Base-by-base conservation (phyloP, 768 basidiomycete species). In the Zangia roseola region DNA sequence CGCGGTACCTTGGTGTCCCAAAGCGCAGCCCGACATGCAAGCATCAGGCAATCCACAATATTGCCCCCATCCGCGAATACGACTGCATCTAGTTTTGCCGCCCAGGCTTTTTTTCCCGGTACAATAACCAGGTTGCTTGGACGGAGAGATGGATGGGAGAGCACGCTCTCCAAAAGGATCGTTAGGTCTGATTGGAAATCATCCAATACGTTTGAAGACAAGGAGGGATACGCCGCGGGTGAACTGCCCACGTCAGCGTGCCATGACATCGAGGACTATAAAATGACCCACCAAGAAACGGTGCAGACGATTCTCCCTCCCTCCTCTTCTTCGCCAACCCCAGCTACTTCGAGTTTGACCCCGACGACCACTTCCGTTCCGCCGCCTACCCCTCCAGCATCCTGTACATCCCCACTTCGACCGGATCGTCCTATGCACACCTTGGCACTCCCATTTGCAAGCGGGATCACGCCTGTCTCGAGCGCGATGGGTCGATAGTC, bases 381-480 rank as follows among this genome's bases (percentile, higher is more conserved):
- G 19, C 64, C 88, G 54, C 91, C 87, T 2, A 90, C 76, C 50
- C 88, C 87, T 1, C 79, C 74, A 0, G 88, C 89, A 2, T 86
- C 88, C 10, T 91, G 69, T 6, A 91, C 71, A 55, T 90, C 83
- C 0, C 90, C 91, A 0, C 82, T 82, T 2, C 80, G 82, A 6
- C 78, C 80, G 72, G 71, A 21, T 75, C 69, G 50, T 71, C 90
- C 91, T n/a, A 93, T 78, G 54, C 73, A 80, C 8, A 92, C 71
- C 20, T 80, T 78, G 6, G 89, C 89, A 53, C 90, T 92, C 6
- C 92, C 92, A 51, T 94, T 92, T 17, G 91, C 86, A 6, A 91
- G 77, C 6, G 90, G 88, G 14, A 83, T 82, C 2, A 88, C 78
- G 19, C 86, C 88, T 0, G 88, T 89, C 68, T 90, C 84, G 24